A percentile compares a stretch with the other conserved stretches of the same genome.
phyloP scores from a whole-genome alignment of 257 asterid genomes.

The Solanum gracilifrons region DNA sequence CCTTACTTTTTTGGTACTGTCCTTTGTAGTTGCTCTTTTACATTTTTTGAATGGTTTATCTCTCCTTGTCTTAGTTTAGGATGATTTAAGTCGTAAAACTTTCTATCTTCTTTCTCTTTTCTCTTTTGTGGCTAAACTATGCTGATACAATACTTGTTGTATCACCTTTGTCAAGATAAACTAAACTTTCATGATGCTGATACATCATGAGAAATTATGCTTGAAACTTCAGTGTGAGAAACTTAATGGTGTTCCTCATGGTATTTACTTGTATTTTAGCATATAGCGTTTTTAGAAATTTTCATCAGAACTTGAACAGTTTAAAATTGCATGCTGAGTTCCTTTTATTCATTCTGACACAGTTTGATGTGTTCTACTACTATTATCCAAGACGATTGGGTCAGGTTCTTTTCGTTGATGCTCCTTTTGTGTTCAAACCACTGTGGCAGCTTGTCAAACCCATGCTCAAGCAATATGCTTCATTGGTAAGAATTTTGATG shows the following conservation, averaged over 20 bases:
- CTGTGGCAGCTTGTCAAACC: constrained; percentile 86
- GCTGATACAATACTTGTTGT: not conserved
- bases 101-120: not conserved
- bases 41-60: not conserved
- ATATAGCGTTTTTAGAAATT: not conserved
- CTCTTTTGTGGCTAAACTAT: not conserved
- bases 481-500: constrained; percentile 47
- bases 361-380: constrained; percentile 85
- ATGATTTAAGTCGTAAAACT: not conserved
- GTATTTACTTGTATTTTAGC: not conserved
- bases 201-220: not conserved
- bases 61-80: not conserved
- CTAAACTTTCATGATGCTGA: not conserved
- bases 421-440: constrained; percentile 88
- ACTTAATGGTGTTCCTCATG: not conserved
- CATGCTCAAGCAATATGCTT: constrained; percentile 64
- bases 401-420: constrained; percentile 73
- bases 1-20: constrained; percentile 72
- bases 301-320: not conserved
- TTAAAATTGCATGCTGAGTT: not conserved
- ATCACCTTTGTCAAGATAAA: not conserved
- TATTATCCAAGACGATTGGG: constrained; percentile 80
- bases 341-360: constrained; percentile 6
- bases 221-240: not conserved
- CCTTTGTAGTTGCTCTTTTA: not conserved